phyloP scores from a whole-genome alignment of 352 stramenopile genomes.

The Phytophthora citricola region DNA sequence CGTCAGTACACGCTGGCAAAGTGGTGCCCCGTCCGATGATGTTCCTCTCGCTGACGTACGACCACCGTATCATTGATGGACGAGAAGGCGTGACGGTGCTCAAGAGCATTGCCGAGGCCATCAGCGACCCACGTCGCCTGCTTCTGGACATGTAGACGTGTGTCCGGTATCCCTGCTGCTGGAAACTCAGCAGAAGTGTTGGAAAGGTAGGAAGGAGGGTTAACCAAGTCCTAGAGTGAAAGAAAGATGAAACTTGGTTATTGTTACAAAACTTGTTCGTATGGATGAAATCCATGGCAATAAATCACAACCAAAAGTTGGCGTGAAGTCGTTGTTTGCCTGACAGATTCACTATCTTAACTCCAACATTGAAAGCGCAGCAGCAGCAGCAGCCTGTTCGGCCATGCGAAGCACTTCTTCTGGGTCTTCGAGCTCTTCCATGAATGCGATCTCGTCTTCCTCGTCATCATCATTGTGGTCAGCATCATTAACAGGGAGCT shows the following conservation, averaged over 20 bases:
- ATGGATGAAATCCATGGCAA: conserved; percentile 13
- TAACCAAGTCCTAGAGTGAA: conserved; percentile 25
- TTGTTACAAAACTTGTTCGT: conserved; percentile 21
- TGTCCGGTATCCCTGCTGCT: neutral
- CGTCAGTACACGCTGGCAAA: conserved; percentile 93
- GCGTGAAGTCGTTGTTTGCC: conserved; percentile 3
- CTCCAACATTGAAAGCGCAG: conserved; percentile 18
- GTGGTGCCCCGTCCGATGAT: conserved; percentile 99
- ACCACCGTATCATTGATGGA: conserved; percentile 99
- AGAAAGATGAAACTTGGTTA: conserved; percentile 28
- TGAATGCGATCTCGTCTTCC: conserved; percentile 40
- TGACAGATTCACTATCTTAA: conserved; percentile 6
- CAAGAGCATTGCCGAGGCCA: conserved; percentile 97
- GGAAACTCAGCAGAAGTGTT: neutral
- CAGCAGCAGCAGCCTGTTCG: conserved; percentile 37
- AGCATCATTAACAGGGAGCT: conserved; percentile 1
- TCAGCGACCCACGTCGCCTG: conserved; percentile 95
- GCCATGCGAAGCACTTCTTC: conserved; percentile 38
- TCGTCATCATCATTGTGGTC: conserved; percentile 4
- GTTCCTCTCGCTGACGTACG: conserved; percentile 99
- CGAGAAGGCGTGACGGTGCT: conserved; percentile 99
- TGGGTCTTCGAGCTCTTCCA: conserved; percentile 40
- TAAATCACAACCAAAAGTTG: conserved; percentile 18
- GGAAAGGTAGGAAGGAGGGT: conserved; percentile 2
- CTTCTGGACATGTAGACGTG: conserved; percentile 81